Percentiles rank a stretch among this genome's conserved stretches.
Evolutionary conservation across 768 basidiomycete genomes (phyloP).

Genomic region (Suillus cothurnatus): DNA sequence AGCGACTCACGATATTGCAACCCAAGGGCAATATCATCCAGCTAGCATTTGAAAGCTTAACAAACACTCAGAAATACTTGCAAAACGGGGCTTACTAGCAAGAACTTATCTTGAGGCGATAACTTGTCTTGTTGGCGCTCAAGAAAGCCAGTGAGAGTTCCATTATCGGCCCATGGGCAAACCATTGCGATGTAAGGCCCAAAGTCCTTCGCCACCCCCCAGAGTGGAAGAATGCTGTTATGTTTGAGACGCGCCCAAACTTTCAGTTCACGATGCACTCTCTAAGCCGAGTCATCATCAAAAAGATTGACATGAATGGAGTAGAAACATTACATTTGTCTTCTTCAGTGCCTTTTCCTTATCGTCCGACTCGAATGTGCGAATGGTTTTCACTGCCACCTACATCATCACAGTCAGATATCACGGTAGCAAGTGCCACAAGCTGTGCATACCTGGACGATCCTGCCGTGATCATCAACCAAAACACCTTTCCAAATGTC

Average conservation of each 20-base stretch:
- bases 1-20: neutral
- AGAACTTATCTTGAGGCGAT: constrained; percentile 13
- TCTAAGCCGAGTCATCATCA: constrained; percentile 4
- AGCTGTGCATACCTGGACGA: neutral
- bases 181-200: constrained; percentile 25
- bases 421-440: neutral
- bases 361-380: neutral
- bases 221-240: constrained; percentile 23
- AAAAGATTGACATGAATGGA: neutral
- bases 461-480: neutral
- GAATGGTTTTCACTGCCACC: constrained; percentile 9
- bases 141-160: constrained; percentile 17
- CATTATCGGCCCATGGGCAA: constrained; percentile 23
- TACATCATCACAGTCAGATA: neutral
- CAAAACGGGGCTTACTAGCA: constrained; percentile 16
- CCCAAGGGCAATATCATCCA: neutral
- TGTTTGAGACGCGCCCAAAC: constrained; percentile 25
- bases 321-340: neutral
- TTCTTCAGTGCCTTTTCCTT: neutral
- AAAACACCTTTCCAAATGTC: constrained; percentile 11
- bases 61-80: neutral
- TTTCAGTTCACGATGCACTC: constrained; percentile 23
- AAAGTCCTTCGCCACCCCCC: constrained; percentile 20
- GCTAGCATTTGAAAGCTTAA: neutral
- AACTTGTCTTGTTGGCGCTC: constrained; percentile 9